Base-by-base conservation (phyloP, 495 filamentous ascomycete species). In the Trichocladium uniseriatum region DNA sequence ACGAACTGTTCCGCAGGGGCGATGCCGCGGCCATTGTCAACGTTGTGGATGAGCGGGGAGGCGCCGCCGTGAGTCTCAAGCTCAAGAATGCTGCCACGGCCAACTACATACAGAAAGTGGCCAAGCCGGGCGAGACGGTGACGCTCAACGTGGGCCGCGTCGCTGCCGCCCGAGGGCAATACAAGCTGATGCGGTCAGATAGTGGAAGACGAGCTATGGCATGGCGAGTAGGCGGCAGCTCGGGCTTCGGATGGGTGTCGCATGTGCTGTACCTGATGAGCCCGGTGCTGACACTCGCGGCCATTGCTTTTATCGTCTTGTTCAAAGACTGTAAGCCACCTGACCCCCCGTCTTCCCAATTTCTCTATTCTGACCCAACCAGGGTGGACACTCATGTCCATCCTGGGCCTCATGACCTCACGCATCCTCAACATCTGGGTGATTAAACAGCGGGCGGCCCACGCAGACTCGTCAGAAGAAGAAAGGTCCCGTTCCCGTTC, bases 11-110 rank as follows among this genome's bases (percentile, higher is more conserved):
- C 20, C 57, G 57, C 7, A 37, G 57, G 28, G 57, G 54, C 16
- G 58, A 42, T 38, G 50, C 53, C 7, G 19, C 39, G 2, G 51
- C 45, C 31, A 46, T 61, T 32, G 28, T 55, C 37, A 51, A 48
- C 27, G 42, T 58, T 14, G 68, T 65, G 54, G 53, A 75, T 63
- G 21, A 71, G 57, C 54, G 52, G 20, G 61, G 51, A 35, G 61
- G 59, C 31, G 52, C 55, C 13, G 51, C 58, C 4, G 53, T 54
- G 15, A 65, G 67, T 6, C 73, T 78, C 41, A 61, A 65, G 13
- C 66, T 81, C 42, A 72, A 74, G 41, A 81, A 80, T 40, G 63
- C 71, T 18, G 78, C 75, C 28, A 80, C 75, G 7, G 68, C 71
- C 13, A 40, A 59, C 27, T 80, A 73, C 51, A 65, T 81, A 27